phyloP scores from a whole-genome alignment of 2,329 filamentous ascomycete species.

The Waltergamsia citrina region DNA sequence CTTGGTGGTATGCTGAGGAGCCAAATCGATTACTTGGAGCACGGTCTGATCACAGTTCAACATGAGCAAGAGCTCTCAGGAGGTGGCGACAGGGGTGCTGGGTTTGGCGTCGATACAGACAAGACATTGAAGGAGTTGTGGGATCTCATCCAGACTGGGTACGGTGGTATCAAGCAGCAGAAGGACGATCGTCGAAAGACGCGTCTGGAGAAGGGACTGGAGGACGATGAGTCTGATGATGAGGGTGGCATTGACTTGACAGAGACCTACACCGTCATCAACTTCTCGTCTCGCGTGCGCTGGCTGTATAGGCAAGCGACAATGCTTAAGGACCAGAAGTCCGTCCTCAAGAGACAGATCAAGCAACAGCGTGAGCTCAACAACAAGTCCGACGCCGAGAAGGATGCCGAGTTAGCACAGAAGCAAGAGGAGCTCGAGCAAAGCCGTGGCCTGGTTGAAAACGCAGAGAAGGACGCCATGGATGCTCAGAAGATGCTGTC shows the following conservation, averaged over 20 bases:
- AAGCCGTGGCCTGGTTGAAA: constrained; percentile 21
- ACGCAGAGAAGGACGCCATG: constrained; percentile 25
- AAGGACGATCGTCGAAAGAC: constrained; percentile 43
- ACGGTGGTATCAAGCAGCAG: constrained; percentile 43
- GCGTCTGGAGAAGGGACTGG: constrained; percentile 45
- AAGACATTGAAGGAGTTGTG: constrained; percentile 43
- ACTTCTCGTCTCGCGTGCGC: constrained; percentile 71
- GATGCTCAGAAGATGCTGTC: constrained; percentile 38
- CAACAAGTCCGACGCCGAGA: constrained; percentile 69
- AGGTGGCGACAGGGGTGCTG: constrained; percentile 4
- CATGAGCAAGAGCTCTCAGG: constrained; percentile 39
- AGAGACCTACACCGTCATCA: constrained; percentile 61
- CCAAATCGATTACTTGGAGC: constrained; percentile 65
- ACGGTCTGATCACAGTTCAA: constrained; percentile 50
- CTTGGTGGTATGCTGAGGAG: constrained; percentile 36
- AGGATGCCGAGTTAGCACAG: constrained; percentile 53
- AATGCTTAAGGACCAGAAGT: constrained; percentile 76
- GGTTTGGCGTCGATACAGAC: constrained; percentile 34
- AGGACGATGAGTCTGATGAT: constrained; percentile 51
- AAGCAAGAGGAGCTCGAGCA: constrained; percentile 48
- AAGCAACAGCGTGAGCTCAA: constrained; percentile 93
- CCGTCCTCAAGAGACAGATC: constrained; percentile 81
- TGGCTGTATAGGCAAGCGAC: constrained; percentile 70
- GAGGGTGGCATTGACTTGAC: constrained; percentile 46
- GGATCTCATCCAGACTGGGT: constrained; percentile 42